Evolutionary conservation across 352 stramenopile genomes (phyloP), one percentile per base, ranked within the genome.

Genomic region (Bremia lactucae): DNA sequence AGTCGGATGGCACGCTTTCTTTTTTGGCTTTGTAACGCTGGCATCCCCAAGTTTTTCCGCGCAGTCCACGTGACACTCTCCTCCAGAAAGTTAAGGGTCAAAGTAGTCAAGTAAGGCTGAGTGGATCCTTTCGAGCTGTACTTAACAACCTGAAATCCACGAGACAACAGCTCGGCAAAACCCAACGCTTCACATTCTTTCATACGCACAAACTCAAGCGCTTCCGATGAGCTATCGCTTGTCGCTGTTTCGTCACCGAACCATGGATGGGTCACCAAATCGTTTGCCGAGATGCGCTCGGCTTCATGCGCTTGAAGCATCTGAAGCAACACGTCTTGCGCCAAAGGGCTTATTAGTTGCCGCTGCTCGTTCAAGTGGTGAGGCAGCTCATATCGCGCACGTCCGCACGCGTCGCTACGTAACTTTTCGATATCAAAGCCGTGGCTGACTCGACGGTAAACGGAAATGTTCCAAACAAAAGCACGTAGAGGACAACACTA

Each of bases 311-410:
- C 46, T 7, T 28, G 55, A 2, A 90, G 57, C 66, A 90, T 85
- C 18, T 65, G 53, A 6, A 81, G 37, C 7, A 90, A 49, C 8
- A 67, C 67, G 14, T 87, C 69, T 55, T 90, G 72, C 13, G 68
- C 77, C 22, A 70, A 31, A 0, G 49, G 50, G 15, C 59, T 84
- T 15, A 87, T 64, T 2, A 49, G 47, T 11, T 52, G 66, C 77
- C 77, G 87, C 38, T 80, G 67, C 0, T 63, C 44, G 21, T 83
- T 87, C 14, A 65, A 64, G 2, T 28, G 55, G 36, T 65, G 14
- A 90, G 48, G 29, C 77, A 90, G 42, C 74, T 85, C 77, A 90
- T 87, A 57, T 90, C 74, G 8, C 74, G 74, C 16, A 86, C 63
- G 45, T 90, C 77, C 0, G 78, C 52, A n/a, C 58, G 66, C 20